A percentile compares a stretch with the other conserved stretches of the same genome.
These are phyloP conservation scores for Phycomyces nitens DNA, from an alignment of 192 early-diverging fungal species.

Conservation along the genomic window DNA sequence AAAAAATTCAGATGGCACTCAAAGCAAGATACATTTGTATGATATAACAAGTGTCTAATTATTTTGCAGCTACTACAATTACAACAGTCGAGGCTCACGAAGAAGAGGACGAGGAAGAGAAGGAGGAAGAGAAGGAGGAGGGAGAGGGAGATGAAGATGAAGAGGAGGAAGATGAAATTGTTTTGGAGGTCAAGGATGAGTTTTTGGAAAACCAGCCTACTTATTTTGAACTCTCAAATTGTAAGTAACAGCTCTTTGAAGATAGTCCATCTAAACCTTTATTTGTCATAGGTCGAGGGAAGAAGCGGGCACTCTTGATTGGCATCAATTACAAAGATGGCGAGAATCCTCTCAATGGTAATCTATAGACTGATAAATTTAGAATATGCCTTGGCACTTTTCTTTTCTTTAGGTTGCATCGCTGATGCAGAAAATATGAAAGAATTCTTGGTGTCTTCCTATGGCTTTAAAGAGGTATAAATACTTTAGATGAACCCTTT, in stretches of 20 bases:
- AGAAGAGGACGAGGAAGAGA: too few relatives aligned
- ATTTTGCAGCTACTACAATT: too few relatives aligned
- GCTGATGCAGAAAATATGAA: slow-evolving; percentile 81
- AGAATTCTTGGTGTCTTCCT: slow-evolving; percentile 60
- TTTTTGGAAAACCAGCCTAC: not conserved
- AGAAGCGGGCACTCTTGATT: slow-evolving; percentile 82
- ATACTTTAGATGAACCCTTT: too few relatives aligned
- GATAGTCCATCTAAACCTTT: not conserved
- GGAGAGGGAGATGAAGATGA: too few relatives aligned
- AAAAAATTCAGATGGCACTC: too few relatives aligned
- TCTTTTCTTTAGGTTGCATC: slow-evolving; percentile 60
- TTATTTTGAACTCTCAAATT: not conserved
- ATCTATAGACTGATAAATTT: too few relatives aligned
- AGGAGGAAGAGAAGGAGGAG: too few relatives aligned
- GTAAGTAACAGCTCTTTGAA: not conserved
- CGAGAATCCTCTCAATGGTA: slow-evolving; percentile 51
- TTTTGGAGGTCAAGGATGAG: not conserved
- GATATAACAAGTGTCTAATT: too few relatives aligned
- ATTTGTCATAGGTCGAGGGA: slow-evolving; percentile 40
- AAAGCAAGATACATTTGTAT: too few relatives aligned
- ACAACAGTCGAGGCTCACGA: too few relatives aligned
- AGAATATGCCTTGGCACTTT: not conserved
- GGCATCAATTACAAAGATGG: slow-evolving; percentile 87
- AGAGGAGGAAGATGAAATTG: not conserved
- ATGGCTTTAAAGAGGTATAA: slow-evolving; percentile 52